Evolutionary conservation across 2,329 filamentous ascomycete genomes (phyloP).

Genomic region (Bisporella sp.): DNA sequence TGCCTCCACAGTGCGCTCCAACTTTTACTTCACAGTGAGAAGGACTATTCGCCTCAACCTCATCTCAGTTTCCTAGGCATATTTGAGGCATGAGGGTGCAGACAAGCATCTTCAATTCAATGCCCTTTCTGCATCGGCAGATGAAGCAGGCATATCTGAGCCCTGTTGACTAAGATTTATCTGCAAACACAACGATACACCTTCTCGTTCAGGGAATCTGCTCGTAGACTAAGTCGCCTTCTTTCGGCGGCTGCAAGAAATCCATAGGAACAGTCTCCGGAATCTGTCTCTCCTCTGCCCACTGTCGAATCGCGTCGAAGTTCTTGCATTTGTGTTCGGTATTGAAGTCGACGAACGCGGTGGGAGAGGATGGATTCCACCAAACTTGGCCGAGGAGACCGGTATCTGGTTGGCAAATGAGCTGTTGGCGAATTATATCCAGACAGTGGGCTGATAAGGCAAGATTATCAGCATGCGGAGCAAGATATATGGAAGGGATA

Average conservation of each 20-base stretch:
- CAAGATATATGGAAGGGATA: background rate
- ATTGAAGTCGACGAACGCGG: conserved; percentile 45
- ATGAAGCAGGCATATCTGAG: no score
- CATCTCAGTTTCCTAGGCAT: no score
- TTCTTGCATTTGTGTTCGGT: conserved; percentile 46
- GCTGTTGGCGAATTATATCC: conserved; percentile 46
- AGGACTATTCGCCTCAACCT: no score
- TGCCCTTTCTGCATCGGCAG: no score
- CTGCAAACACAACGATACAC: background rate
- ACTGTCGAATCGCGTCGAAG: conserved; percentile 42
- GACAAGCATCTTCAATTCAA: no score
- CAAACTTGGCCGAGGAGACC: conserved; percentile 48
- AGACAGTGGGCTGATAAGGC: conserved; percentile 40
- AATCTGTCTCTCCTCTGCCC: conserved; percentile 43
- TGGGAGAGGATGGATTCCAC: conserved; percentile 36
- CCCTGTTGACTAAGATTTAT: no score
- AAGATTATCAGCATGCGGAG: background rate
- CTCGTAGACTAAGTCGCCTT: conserved; percentile 16
- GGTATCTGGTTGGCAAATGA: conserved; percentile 48
- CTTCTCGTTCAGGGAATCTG: conserved; percentile 16
- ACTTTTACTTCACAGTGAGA: no score
- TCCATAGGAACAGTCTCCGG: conserved; percentile 16
- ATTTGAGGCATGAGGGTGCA: no score
- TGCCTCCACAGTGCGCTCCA: no score
- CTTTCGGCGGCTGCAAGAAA: conserved; percentile 19